These are phyloP conservation scores for Ogataea allantospora DNA, from an alignment of 805 yeast species.

Conservation along the genomic window DNA sequence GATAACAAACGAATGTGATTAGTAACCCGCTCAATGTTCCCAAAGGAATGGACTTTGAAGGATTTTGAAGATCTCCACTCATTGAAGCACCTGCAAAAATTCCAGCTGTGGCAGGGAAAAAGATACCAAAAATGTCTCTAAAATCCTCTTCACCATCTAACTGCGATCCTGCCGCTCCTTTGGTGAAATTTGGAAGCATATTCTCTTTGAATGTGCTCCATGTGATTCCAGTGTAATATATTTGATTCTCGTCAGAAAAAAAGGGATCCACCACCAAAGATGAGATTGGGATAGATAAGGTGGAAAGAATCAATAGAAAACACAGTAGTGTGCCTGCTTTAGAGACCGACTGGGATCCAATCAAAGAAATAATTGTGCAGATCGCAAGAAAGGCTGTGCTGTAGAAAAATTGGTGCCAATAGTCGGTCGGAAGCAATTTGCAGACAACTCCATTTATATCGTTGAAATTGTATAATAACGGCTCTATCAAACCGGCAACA, in stretches of 20 bases:
- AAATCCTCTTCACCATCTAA: slow-evolving; percentile 64
- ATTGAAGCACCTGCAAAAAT: slow-evolving; percentile 98
- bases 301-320: slow-evolving; percentile 62
- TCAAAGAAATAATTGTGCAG: slow-evolving; percentile 74
- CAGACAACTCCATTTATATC: slow-evolving; percentile 51
- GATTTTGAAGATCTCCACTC: slow-evolving; percentile 90
- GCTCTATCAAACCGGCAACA: slow-evolving; percentile 94
- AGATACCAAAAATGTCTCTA: slow-evolving; percentile 85
- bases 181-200: slow-evolving; percentile 75
- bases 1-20: slow-evolving; percentile 73
- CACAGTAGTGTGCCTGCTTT: slow-evolving; percentile 78
- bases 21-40: slow-evolving; percentile 89
- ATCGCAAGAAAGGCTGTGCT: slow-evolving; percentile 65
- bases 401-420: slow-evolving; percentile 66
- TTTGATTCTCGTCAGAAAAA: slow-evolving; percentile 45
- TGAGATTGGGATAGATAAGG: slow-evolving; percentile 80
- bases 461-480: slow-evolving; percentile 80
- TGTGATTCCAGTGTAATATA: slow-evolving; percentile 67
- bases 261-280: slow-evolving; percentile 66
- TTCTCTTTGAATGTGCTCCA: slow-evolving; percentile 67
- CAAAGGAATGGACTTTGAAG: slow-evolving; percentile 84
- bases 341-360: slow-evolving; percentile 80
- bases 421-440: slow-evolving; percentile 59
- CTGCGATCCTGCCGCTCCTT: slow-evolving; percentile 91
- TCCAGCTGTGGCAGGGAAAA: slow-evolving; percentile 98